These are phyloP conservation scores for Podospora didyma DNA, from an alignment of 495 filamentous ascomycete species.

Conservation along the genomic window DNA sequence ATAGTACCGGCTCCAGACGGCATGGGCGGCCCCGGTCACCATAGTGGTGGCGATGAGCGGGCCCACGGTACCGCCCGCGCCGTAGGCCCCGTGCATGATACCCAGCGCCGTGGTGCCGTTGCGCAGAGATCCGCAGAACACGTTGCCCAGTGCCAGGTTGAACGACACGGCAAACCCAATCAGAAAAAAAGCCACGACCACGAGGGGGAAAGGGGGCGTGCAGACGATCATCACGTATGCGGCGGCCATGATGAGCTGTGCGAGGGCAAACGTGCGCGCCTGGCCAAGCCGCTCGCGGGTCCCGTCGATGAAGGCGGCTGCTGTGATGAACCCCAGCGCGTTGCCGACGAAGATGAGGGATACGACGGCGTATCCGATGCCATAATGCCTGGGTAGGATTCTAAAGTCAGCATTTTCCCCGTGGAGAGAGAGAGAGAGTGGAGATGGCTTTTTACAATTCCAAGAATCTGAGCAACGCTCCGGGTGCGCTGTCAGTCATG, in stretches of 20 bases:
- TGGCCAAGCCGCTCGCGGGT: constrained; percentile 59
- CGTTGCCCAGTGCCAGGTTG: constrained; percentile 68
- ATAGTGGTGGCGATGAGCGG: constrained; percentile 69
- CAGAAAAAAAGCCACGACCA: constrained; percentile 62
- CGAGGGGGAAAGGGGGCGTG: constrained; percentile 63
- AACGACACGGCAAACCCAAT: constrained; percentile 64
- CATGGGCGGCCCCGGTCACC: constrained; percentile 39
- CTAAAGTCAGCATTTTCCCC: too few species aligned
- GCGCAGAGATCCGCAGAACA: constrained; percentile 66
- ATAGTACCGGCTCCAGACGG: constrained; percentile 59
- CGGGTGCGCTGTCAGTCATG: constrained; percentile 61
- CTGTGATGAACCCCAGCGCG: constrained; percentile 70
- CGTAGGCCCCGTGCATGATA: constrained; percentile 65
- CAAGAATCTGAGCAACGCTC: constrained; percentile 75
- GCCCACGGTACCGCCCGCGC: constrained; percentile 64
- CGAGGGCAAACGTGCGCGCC: constrained; percentile 55
- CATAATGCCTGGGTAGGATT: constrained; percentile 59
- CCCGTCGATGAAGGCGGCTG: constrained; percentile 60
- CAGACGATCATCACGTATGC: constrained; percentile 62
- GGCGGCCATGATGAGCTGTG: constrained; percentile 43
- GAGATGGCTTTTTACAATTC: constrained; percentile 60
- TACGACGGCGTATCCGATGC: constrained; percentile 68
- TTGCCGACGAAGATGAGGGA: constrained; percentile 78
- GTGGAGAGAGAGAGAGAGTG: too few species aligned
- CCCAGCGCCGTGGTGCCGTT: constrained; percentile 61